Percentiles rank a stretch among this genome's conserved stretches.
phyloP scores from a whole-genome alignment of 148 eudicot species.

The Polygonum maritimum region DNA sequence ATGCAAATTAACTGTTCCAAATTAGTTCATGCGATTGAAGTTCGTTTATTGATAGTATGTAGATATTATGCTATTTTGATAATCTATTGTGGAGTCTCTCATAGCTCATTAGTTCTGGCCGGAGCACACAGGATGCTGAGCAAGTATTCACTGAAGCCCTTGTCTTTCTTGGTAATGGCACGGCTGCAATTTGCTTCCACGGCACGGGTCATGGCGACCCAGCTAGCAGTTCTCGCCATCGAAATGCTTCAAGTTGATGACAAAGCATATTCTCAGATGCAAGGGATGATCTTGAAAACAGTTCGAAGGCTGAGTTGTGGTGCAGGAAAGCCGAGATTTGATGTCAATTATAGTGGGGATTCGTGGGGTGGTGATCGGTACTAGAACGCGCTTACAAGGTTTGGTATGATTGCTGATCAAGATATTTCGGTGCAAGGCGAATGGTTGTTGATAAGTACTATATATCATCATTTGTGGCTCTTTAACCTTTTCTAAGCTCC shows the following conservation, averaged over 20 bases:
- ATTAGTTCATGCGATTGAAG: not conserved
- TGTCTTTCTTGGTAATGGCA: constrained; percentile 54
- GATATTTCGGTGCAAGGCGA: constrained; percentile 32
- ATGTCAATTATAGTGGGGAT: constrained; percentile 61
- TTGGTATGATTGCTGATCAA: constrained; percentile 51
- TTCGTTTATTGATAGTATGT: not conserved
- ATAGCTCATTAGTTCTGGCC: constrained; percentile 28
- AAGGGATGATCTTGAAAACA: constrained; percentile 63
- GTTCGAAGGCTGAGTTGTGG: constrained; percentile 63
- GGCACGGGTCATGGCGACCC: constrained; percentile 99
- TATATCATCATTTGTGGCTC: not conserved
- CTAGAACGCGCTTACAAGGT: constrained; percentile 54
- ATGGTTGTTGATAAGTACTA: not conserved
- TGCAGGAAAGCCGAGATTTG: constrained; percentile 55
- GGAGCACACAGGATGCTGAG: constrained; percentile 80
- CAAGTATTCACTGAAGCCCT: constrained; percentile 72
- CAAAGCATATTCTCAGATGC: constrained; percentile 58
- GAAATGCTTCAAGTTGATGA: constrained; percentile 87
- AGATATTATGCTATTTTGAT: not conserved
- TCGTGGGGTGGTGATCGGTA: constrained; percentile 97
- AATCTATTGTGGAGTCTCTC: not conserved
- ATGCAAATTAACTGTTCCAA: not conserved
- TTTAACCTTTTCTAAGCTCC: not conserved
- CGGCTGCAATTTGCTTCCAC: constrained; percentile 83
- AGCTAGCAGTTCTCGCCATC: constrained; percentile 65